Evolutionary conservation across 2,329 filamentous ascomycete genomes (phyloP).

Genomic region (Aureobasidium zeae): DNA sequence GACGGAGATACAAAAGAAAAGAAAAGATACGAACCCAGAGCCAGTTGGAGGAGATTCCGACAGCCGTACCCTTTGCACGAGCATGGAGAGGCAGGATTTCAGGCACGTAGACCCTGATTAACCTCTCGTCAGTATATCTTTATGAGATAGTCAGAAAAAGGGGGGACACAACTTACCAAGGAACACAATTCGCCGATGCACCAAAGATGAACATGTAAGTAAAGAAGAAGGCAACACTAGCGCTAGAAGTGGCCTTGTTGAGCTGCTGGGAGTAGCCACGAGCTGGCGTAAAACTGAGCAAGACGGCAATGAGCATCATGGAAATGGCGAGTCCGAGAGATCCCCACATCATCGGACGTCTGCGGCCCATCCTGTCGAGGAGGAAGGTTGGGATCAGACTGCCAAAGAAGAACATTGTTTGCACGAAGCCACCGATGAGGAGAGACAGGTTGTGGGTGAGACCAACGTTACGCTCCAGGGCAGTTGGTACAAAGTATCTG

Average conservation of each 20-base stretch:
- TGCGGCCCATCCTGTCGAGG: slow-evolving; percentile 34
- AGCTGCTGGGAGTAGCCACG: slow-evolving; percentile 25
- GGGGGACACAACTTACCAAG: slow-evolving; percentile 28
- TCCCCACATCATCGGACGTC: slow-evolving; percentile 29
- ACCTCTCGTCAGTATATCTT: no score
- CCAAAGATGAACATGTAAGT: slow-evolving; percentile 35
- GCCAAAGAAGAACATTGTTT: slow-evolving; percentile 36
- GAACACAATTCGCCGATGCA: slow-evolving; percentile 39
- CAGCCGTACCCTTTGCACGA: slow-evolving; percentile 41
- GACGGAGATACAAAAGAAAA: no score
- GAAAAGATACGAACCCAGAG: slow-evolving; percentile 35
- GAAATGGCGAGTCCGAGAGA: slow-evolving; percentile 29
- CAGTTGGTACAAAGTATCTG: slow-evolving; percentile 36
- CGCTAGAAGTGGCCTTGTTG: slow-evolving; percentile 35
- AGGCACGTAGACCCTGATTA: slow-evolving; percentile 37
- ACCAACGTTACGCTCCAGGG: slow-evolving; percentile 40
- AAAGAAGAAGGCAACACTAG: slow-evolving; percentile 44
- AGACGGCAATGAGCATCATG: slow-evolving; percentile 33
- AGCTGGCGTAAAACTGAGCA: slow-evolving; percentile 35
- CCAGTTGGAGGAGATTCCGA: slow-evolving; percentile 43
- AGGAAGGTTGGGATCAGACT: slow-evolving; percentile 39
- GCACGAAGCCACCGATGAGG: slow-evolving; percentile 39
- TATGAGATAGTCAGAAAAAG: no score
- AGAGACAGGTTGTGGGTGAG: slow-evolving; percentile 36
- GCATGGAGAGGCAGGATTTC: slow-evolving; percentile 44